Evolutionary conservation across 495 filamentous ascomycete genomes (phyloP).

Genomic region (Penicillium tannophilum): DNA sequence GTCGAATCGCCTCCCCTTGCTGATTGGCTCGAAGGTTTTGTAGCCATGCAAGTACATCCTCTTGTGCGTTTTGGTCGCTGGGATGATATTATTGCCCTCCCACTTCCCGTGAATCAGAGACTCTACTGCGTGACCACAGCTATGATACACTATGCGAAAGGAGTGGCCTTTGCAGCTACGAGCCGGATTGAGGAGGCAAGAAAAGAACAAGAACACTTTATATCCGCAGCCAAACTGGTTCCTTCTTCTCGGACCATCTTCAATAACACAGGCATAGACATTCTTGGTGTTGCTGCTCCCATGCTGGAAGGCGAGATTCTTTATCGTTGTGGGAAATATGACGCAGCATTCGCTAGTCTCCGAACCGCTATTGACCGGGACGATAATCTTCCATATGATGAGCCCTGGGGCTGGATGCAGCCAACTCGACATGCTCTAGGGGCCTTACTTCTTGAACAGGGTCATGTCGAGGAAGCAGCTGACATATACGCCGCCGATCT

Average conservation of each 20-base stretch:
- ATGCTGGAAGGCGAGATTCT: slow-evolving; percentile 73
- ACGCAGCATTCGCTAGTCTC: slow-evolving; percentile 57
- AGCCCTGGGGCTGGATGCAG: slow-evolving; percentile 75
- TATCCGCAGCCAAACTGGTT: slow-evolving; percentile 45
- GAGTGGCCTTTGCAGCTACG: slow-evolving; percentile 61
- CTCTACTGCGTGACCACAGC: slow-evolving; percentile 66
- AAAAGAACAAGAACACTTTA: slow-evolving; percentile 47
- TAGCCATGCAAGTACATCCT: slow-evolving; percentile 62
- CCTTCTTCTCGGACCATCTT: slow-evolving; percentile 59
- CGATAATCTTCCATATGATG: slow-evolving; percentile 61
- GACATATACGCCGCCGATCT: slow-evolving; percentile 63
- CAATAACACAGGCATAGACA: slow-evolving; percentile 64
- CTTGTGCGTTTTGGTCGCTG: slow-evolving; percentile 68
- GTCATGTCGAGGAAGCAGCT: slow-evolving; percentile 54
- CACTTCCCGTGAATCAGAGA: slow-evolving; percentile 48
- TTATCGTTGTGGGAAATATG: slow-evolving; percentile 60
- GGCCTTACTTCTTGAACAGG: slow-evolving; percentile 64
- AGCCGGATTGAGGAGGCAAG: slow-evolving; percentile 50
- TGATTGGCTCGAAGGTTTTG: slow-evolving; percentile 69
- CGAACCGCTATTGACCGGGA: slow-evolving; percentile 54
- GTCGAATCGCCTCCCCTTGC: slow-evolving; percentile 68
- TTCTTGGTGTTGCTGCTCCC: slow-evolving; percentile 57
- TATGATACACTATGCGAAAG: slow-evolving; percentile 66
- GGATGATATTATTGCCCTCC: slow-evolving; percentile 56
- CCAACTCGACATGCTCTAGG: slow-evolving; percentile 66